Base-by-base conservation (phyloP, 495 filamentous ascomycete genomes). In the Aspergillus leporis region DNA sequence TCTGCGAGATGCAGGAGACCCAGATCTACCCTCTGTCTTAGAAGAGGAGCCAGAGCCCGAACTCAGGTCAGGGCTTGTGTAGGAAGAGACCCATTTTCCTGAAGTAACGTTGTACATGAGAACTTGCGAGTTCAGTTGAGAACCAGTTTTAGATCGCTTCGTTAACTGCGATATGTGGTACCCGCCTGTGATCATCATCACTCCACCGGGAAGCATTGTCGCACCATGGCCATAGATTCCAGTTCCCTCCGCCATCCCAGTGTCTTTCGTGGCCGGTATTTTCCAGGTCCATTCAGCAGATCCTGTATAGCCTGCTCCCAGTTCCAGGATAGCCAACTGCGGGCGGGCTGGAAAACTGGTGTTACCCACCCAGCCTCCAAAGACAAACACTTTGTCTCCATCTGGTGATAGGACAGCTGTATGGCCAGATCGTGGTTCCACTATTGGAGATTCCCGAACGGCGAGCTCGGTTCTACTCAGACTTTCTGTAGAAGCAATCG, bases 311-410 rank as follows among this genome's bases (percentile, higher is more conserved):
- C 83, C 86, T 28, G 81, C 79, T 9, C 89, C 88, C 23, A 97
- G 70, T 32, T 89, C 76, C 18, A 97, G 73, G 19, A 96, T 74
- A 1, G 84, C 90, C 13, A 98, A 75, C 65, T 93, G 91, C 14
- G 93, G 93, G 34, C 84, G 73, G 2, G 93, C 93, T 16, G 92
- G 81, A 31, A 85, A 85, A 19, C 72, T 81, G 0, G 85, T 76
- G 72, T 95, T 86, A 14, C 93, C 93, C 13, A 96, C 90, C 93
- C 93, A 98, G 9, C 93, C 93, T 14, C 93, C 93, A 64, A 90
- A 83, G 4, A 98, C 76, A 47, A 95, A 76, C 12, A 97, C 73
- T 50, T 80, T 83, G 31, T 71, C 84, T 3, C 92, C 91, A 70
- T 96, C 92, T 40, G 85, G 78, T 3, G 85, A 90, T 7, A 96